Evolutionary conservation across 192 early-diverging fungal genomes (phyloP).

Genomic region (Allomyces macrogynus): DNA sequence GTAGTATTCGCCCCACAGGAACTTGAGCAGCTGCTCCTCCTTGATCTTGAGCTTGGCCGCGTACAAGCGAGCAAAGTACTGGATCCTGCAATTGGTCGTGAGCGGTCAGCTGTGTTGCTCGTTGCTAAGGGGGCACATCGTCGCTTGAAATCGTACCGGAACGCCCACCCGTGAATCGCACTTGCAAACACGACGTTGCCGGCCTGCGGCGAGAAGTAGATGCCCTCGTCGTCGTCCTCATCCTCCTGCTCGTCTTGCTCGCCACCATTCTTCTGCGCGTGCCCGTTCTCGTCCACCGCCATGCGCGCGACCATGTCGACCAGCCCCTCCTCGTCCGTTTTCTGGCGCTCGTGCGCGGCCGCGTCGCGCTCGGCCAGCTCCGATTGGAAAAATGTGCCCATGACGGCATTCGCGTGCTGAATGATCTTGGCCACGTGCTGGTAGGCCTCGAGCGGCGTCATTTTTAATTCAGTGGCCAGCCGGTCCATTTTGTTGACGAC

Average conservation of each 20-base stretch:
- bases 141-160: slow-evolving; percentile 26
- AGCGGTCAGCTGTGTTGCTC: background rate
- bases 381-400: slow-evolving; percentile 85
- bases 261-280: background rate
- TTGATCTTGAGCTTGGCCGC: slow-evolving; percentile 70
- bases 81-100: slow-evolving; percentile 23
- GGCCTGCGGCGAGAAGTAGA: slow-evolving; percentile 86
- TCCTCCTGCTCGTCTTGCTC: slow-evolving; percentile 14
- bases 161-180: slow-evolving; percentile 97
- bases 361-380: slow-evolving; percentile 60
- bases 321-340: slow-evolving; percentile 12
- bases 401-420: slow-evolving; percentile 90
- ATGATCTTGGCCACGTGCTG: slow-evolving; percentile 79
- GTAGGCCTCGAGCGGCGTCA: slow-evolving; percentile 82
- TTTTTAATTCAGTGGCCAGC: slow-evolving; percentile 77
- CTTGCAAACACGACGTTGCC: slow-evolving; percentile 94
- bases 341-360: slow-evolving; percentile 21
- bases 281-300: background rate
- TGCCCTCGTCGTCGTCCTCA: slow-evolving; percentile 75
- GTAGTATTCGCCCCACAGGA: slow-evolving; percentile 95
- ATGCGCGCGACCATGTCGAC: slow-evolving; percentile 7
- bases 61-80: slow-evolving; percentile 85
- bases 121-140: no score
- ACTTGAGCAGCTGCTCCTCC: slow-evolving; percentile 49
- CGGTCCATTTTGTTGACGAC: slow-evolving; percentile 98